Conservation (phyloP, 164 flowering plant species). For the Tinospora cordifolia region DNA sequence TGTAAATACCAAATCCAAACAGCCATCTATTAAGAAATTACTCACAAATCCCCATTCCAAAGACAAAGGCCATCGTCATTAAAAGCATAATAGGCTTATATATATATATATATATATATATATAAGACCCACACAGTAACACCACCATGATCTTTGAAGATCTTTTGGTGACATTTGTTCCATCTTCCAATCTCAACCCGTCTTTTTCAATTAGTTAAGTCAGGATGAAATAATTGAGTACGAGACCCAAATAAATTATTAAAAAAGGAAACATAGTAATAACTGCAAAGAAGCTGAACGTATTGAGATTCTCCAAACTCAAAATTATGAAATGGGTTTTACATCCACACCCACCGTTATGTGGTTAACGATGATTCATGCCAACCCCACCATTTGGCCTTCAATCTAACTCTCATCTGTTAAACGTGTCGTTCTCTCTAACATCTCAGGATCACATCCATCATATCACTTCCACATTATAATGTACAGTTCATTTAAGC, state of each 20-base stretch:
- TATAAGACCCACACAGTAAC: neutral
- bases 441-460: neutral
- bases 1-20: neutral
- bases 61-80: no score
- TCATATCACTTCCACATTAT: neutral
- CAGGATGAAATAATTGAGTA: no score
- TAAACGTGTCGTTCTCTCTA: neutral
- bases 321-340: no score
- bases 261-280: no score
- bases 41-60: neutral
- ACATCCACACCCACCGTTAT: neutral
- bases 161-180: neutral
- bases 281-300: no score
- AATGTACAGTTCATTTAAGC: no score
- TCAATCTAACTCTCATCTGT: neutral
- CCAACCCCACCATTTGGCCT: neutral
- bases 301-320: no score
- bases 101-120: no score
- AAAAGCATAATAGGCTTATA: no score
- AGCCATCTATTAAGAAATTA: neutral
- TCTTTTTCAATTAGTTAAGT: neutral
- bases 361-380: neutral
- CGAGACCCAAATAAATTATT: no score
- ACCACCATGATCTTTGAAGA: neutral
- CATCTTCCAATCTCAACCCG: neutral